Evolutionary conservation across 1,139 yeast genomes (phyloP), one percentile per base, ranked within the genome.

Genomic region (Candida tetrigidarum): DNA sequence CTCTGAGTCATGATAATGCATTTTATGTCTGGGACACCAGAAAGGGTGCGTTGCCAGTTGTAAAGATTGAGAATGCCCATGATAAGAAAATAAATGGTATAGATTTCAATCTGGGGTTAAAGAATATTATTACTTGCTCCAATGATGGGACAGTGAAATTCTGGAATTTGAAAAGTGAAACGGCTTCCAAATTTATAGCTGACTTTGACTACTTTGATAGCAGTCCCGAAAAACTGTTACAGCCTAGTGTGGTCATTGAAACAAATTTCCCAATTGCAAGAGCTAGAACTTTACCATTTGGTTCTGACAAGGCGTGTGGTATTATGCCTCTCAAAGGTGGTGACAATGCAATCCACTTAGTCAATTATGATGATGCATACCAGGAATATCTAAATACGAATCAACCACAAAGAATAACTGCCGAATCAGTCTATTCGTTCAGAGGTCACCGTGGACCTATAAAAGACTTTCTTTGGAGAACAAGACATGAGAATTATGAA

Each of bases 271-370:
- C 98, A 0, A 88, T 93, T 1, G 84, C 96, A 66, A 74, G 96
- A 51, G 96, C 98, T 0, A 70, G 98, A 39, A 83, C 84, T 46
- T 69, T 92, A 25, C 99, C 99, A 0, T 90, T 91, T 70, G 98
- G 98, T 0, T 71, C 77, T 19, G 96, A 93, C n/a, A 63, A 59
- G 39, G 59, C 78, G 2, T 87, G 93, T 60, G 89, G 95, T 10
- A 80, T 93, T 4, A 87, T 91, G 90, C 99, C 99, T 0, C 71
- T 87, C 44, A 69, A 96, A 44, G 97, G 96, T 0, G 98, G 98
- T 3, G 75, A 78, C 18, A 84, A 93, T 62, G 76, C 91, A 0
- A 75, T 91, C 1, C 87, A 83, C 58, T 66, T 92, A 25, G 79
- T 85, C 15, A 82, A 84, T 53, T 77, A 78, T 51, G 76, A 75